Evolutionary conservation across 1,139 yeast species (phyloP).

Genomic region (Geotrichum reessii): DNA sequence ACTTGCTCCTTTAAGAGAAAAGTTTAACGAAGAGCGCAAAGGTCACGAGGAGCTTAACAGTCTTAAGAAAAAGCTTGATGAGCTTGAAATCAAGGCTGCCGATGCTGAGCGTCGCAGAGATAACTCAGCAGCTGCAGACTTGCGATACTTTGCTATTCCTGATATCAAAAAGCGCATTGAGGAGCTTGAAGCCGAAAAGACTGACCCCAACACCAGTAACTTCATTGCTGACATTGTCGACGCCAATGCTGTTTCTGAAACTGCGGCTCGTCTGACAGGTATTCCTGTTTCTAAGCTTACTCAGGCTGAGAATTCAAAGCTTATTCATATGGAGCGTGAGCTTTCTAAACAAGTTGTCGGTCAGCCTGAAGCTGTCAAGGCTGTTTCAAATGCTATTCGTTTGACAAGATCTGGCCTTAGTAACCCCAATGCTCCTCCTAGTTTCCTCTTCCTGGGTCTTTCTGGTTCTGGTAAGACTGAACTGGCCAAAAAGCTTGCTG

Average conservation of each 20-base stretch:
- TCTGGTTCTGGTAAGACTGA: constrained; percentile 98
- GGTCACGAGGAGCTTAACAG: constrained; percentile 87
- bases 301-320: constrained; percentile 89
- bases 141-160: constrained; percentile 93
- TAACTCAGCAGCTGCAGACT: constrained; percentile 90
- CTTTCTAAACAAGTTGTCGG: constrained; percentile 85
- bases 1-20: constrained; percentile 76
- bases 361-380: constrained; percentile 91
- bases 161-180: constrained; percentile 74
- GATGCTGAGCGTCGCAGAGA: constrained; percentile 98
- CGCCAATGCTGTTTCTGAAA: constrained; percentile 89
- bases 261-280: constrained; percentile 95
- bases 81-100: constrained; percentile 81
- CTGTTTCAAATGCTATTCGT: constrained; percentile 92
- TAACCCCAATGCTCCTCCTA: constrained; percentile 93
- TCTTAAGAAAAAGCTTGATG: constrained; percentile 87
- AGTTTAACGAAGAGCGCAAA: constrained; percentile 80
- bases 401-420: constrained; percentile 92
- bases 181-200: constrained; percentile 70
- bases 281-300: constrained; percentile 96
- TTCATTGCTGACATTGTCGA: constrained; percentile 87
- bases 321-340: constrained; percentile 89
- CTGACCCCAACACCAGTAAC: constrained; percentile 44
- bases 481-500: constrained; percentile 92
- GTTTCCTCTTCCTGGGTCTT: constrained; percentile 88